phyloP scores from a whole-genome alignment of 768 basidiomycete genomes.

The Tubosaeta sp. region DNA sequence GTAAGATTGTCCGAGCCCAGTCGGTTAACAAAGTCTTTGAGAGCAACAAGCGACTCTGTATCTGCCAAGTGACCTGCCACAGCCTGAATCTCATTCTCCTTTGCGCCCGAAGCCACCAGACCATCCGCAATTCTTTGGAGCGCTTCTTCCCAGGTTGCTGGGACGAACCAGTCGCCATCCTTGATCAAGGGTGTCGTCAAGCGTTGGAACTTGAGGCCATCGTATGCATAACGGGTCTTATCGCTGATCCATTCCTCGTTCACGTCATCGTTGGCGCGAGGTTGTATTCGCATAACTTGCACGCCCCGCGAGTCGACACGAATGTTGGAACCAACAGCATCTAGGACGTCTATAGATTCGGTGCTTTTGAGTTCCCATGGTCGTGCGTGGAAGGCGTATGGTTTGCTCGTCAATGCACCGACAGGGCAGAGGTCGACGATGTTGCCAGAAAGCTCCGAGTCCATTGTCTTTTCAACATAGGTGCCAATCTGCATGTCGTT shows the following conservation, averaged over 20 bases:
- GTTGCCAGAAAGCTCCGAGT: constrained; percentile 97
- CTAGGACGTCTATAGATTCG: constrained; percentile 92
- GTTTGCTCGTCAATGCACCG: constrained; percentile 96
- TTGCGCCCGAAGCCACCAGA: constrained; percentile 72
- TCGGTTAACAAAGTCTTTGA: constrained; percentile 90
- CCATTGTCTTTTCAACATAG: constrained; percentile 96
- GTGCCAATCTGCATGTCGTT: constrained; percentile 99
- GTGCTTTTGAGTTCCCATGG: constrained; percentile 99
- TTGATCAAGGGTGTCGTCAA: constrained; percentile 89
- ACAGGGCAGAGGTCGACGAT: constrained; percentile 97
- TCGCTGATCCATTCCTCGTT: constrained; percentile 99
- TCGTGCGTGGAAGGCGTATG: constrained; percentile 94
- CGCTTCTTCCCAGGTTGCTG: constrained; percentile 90
- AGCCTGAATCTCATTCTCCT: constrained; percentile 90
- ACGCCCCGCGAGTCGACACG: constrained; percentile 93
- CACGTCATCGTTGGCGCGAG: constrained; percentile 93
- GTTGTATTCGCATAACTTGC: constrained; percentile 96
- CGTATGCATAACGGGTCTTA: constrained; percentile 96
- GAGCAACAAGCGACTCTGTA: constrained; percentile 86
- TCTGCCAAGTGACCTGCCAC: constrained; percentile 92
- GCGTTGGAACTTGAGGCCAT: constrained; percentile 93
- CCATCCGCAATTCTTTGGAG: constrained; percentile 75
- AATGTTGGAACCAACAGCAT: constrained; percentile 95
- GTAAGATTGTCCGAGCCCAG: constrained; percentile 93
- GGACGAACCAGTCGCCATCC: constrained; percentile 87